Conservation (phyloP, 2,329 filamentous ascomycete genomes). For the Cladosporium sphaerospermum region DNA sequence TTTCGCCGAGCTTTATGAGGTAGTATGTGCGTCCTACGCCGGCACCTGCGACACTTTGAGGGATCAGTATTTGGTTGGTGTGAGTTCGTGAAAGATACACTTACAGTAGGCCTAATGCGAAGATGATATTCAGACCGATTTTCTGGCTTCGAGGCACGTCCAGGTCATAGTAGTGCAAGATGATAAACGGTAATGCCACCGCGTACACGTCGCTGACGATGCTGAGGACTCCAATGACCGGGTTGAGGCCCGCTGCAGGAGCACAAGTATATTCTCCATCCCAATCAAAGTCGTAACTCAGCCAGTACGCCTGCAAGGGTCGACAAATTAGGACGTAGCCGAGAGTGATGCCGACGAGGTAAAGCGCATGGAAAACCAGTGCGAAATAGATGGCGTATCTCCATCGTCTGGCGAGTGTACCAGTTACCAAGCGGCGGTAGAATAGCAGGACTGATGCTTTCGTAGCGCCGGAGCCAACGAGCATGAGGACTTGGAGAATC, state of each 20-base stretch:
- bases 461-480: slow-evolving; percentile 18
- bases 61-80: neutral
- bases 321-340: slow-evolving; percentile 18
- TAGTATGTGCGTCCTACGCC: slow-evolving; percentile 21
- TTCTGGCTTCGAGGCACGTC: slow-evolving; percentile 19
- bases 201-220: slow-evolving; percentile 22
- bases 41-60: slow-evolving; percentile 19
- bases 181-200: slow-evolving; percentile 20
- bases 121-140: slow-evolving; percentile 21
- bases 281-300: slow-evolving; percentile 13
- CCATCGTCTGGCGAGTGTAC: slow-evolving; percentile 17
- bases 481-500: slow-evolving; percentile 22
- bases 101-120: slow-evolving; percentile 18
- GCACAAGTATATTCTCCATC: slow-evolving; percentile 14
- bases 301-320: slow-evolving; percentile 22
- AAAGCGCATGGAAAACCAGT: slow-evolving; percentile 17
- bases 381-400: slow-evolving; percentile 18
- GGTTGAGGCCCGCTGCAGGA: slow-evolving; percentile 9
- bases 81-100: neutral
- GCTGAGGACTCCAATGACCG: slow-evolving; percentile 16
- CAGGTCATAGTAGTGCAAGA: slow-evolving; percentile 20
- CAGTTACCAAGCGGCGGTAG: slow-evolving; percentile 21
- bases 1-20: slow-evolving; percentile 17
- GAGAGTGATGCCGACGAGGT: slow-evolving; percentile 17
- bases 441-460: slow-evolving; percentile 25